Evolutionary conservation across 495 filamentous ascomycete species (phyloP), one percentile per base, ranked within the genome.

Genomic region (Tetracladium setigerum): DNA sequence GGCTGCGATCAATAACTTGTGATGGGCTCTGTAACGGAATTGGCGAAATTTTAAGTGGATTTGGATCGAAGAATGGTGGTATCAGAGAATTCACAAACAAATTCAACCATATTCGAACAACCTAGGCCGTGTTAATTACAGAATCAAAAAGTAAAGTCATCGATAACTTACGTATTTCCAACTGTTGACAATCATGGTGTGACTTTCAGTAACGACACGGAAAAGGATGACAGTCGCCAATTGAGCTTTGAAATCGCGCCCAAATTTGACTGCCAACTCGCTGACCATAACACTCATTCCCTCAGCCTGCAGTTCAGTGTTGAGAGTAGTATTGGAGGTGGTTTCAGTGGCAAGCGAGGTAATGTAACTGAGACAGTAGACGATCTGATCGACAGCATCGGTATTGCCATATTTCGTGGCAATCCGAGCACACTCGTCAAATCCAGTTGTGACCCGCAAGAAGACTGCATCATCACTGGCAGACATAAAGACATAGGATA

Each of bases 401-500:
- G 79, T 86, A 49, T 95, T 69, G 7, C 77, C 77, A 65, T 95
- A 89, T 55, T 81, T 86, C 15, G 88, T 84, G 17, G 92, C 89
- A 53, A 99, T 95, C 50, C 87, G 83, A 22, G 92, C 89, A 59
- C 92, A 96, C 61, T 99, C 91, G 59, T 95, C 86, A 61, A 97
- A 97, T 2, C 94, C 92, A 38, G 86, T 84, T 38, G 95, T 86
- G 16, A 99, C 84, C 36, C 92, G 79, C 14, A 85, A 87, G 60
- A 95, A 99, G 11, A 99, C 92, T 10, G 91, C 89, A 66, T 99
- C 94, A 55, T 99, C 92, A 2, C 90, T 95, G 30, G 92, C 92
- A 38, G 92, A 97, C 84, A 97, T 90, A 67, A 99, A 99, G 13
- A 97, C 92, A 60, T 96, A 99, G 2, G 91, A 92, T 34, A 99